Base-by-base conservation (phyloP, 2,329 filamentous ascomycete genomes). In the Raffaelea albimanens region DNA sequence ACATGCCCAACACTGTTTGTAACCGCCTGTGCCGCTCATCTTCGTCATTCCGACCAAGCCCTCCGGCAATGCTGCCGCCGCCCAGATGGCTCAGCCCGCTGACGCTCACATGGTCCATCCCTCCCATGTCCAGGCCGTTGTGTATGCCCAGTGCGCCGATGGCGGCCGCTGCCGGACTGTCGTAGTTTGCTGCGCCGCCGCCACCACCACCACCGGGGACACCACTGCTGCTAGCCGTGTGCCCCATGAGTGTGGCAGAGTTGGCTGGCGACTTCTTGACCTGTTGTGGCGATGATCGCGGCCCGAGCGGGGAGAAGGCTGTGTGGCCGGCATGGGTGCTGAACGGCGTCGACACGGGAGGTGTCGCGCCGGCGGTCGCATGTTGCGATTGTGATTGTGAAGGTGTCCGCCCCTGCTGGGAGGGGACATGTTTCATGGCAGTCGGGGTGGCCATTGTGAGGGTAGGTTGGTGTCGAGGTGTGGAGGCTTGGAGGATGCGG, bases 291-390 rank as follows among this genome's bases (percentile, higher is more conserved):
- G 80, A 83, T 9, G 78, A 80, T 44, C 72, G 69, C 10, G 68
- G 73, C 29, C 70, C 77, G 23, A 66, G 69, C 4, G 80, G 79
- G 2, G 80, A 81, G 58, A 82, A 78, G 33, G 72, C 76, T n/a
- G 72, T 69, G 45, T 75, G 71, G 2, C 10, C 31, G 9, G 34
- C 34, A 34, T 76, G 73, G 49, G 62, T 63, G 19, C 78, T 82
- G 63, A 83, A 83, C 14, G 80, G 80, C 2, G 80, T 83, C 33
- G 80, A 82, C 21, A 80, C 79, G n/a, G 79, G 78, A 14, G 80
- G 80, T 5, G 80, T 83, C 3, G 75, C 77, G 5, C 67, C 75
- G 2, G 73, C 68, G 49, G 72, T n/a, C n/a, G n/a, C 62, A 18
- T 66, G 61, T 36, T 66, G 60, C 2, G 56, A 61, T 54, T 77